Base-by-base conservation (phyloP, 805 yeast species). In the Ogataea pignaliae region DNA sequence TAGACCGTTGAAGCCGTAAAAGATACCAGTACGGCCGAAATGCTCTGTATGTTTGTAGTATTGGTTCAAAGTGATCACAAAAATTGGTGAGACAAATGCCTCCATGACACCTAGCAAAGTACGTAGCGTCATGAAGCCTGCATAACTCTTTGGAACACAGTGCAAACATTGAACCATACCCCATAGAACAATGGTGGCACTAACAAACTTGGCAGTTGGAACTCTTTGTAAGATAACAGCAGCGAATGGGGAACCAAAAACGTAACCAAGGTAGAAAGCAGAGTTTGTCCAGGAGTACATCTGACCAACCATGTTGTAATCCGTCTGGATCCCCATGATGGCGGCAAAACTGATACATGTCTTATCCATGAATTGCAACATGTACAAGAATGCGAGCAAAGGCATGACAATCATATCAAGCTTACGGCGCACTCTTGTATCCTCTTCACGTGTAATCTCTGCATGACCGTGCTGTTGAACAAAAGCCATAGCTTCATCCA, bases 331-430 rank as follows among this genome's bases (percentile, higher is more conserved):
- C 2, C 85, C 86, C 72, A 79, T 56, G 40, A 82, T 69, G 1
- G 85, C 71, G 0, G 86, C 84, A 44, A 70, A 73, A 17, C 77
- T 66, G 39, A 68, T 71, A 3, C 83, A 64, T 16, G 66, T 62
- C 56, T 81, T 81, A 61, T 81, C 88, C 80, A 81, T 75, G 50
- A 69, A 76, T 59, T 79, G 85, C 16, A 73, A 59, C 13, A 76
- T 69, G 59, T 76, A 75, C 28, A 76, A 53, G 18, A 71, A 44
- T n/a, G 26, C 26, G 48, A 80, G 65, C 41, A 79, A 45, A 1
- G 85, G 81, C 53, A 77, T 60, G 48, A 81, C 48, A 46, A 60
- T 70, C 14, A 71, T 36, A 55, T 81, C 85, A 26, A 78, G 71
- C 53, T 79, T 81, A 15, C 46, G 40, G 8, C 47, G 37, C n/a